Conservation (phyloP, 352 stramenopile genomes). For the Phytophthora vignae region DNA sequence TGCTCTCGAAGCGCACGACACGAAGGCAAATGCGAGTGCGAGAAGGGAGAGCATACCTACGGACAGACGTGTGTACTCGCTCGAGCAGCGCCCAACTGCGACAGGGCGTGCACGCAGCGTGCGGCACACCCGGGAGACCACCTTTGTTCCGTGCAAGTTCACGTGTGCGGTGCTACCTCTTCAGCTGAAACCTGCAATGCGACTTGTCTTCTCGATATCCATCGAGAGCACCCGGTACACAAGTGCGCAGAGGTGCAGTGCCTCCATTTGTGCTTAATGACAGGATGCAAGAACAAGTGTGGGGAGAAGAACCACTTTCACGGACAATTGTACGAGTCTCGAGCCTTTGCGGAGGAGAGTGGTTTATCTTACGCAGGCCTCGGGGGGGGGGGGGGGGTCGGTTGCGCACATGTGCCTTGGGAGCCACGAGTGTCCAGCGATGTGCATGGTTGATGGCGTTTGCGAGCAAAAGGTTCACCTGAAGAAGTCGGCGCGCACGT, state of each 20-base stretch:
- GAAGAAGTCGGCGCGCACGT: conserved; percentile 61
- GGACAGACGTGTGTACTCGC: conserved; percentile 37
- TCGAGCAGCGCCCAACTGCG: conserved; percentile 57
- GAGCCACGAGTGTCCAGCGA: not conserved
- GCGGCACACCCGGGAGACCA: conserved; percentile 47
- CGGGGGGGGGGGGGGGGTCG: not conserved
- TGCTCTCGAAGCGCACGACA: conserved; percentile 62
- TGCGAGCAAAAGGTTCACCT: conserved; percentile 69
- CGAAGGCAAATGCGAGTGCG: conserved; percentile 66
- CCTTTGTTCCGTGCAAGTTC: conserved; percentile 57
- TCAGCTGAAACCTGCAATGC: conserved; percentile 43
- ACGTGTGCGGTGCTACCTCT: conserved; percentile 60
- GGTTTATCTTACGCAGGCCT: conserved; percentile 1
- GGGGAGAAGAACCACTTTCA: conserved; percentile 65
- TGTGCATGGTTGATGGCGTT: conserved; percentile 41
- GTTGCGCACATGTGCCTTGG: not conserved
- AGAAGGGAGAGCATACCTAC: conserved; percentile 65
- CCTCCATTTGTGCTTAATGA: conserved; percentile 55
- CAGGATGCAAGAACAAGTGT: conserved; percentile 50
- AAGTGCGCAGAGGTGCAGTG: conserved; percentile 65
- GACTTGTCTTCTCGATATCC: conserved; percentile 53
- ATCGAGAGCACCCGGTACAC: conserved; percentile 52
- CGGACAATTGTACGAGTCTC: conserved; percentile 26
- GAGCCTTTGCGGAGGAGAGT: conserved; percentile 32
- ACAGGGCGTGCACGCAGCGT: conserved; percentile 42